A percentile compares a stretch with the other conserved stretches of the same genome.
These are phyloP conservation scores for Aspergillus bridgeri DNA, from an alignment of 495 filamentous ascomycete genomes.

Conservation along the genomic window DNA sequence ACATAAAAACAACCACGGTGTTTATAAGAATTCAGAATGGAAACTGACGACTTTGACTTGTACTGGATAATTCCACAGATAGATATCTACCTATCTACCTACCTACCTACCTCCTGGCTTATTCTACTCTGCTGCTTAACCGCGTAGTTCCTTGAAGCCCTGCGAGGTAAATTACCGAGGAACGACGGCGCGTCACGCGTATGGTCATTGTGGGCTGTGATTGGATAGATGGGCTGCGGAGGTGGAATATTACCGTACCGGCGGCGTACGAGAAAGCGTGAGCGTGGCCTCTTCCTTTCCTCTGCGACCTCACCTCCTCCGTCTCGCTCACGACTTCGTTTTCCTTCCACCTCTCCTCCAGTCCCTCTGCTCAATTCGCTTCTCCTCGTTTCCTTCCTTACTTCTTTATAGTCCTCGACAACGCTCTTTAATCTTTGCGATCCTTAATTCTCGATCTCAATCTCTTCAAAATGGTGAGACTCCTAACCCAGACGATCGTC, in stretches of 20 bases:
- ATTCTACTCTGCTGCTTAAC: too few relatives aligned
- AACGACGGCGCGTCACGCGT: neutral
- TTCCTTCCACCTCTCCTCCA: conserved; percentile 7
- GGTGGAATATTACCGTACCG: conserved; percentile 17
- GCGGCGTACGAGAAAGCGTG: conserved; percentile 40
- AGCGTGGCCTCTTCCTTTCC: conserved; percentile 47
- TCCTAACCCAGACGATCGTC: conserved; percentile 9
- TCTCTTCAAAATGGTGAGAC: conserved; percentile 39
- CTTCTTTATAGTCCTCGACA: conserved; percentile 8
- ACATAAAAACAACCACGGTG: conserved; percentile 6
- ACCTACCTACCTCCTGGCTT: too few relatives aligned
- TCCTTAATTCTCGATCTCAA: conserved; percentile 7
- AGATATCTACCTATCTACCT: too few relatives aligned
- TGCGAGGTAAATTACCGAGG: neutral
- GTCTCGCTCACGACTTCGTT: conserved; percentile 7
- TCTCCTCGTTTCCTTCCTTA: conserved; percentile 4
- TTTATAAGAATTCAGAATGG: neutral
- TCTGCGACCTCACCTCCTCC: conserved; percentile 24
- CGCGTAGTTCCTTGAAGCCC: too few relatives aligned
- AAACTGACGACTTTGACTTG: too few relatives aligned
- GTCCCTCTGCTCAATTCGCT: conserved; percentile 10
- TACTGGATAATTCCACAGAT: too few relatives aligned
- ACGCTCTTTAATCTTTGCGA: conserved; percentile 10
- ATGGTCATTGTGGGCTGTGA: neutral
- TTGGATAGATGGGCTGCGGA: conserved; percentile 13